These are phyloP conservation scores for Termitomyces sp. DNA, from an alignment of 768 basidiomycete genomes.

Conservation along the genomic window DNA sequence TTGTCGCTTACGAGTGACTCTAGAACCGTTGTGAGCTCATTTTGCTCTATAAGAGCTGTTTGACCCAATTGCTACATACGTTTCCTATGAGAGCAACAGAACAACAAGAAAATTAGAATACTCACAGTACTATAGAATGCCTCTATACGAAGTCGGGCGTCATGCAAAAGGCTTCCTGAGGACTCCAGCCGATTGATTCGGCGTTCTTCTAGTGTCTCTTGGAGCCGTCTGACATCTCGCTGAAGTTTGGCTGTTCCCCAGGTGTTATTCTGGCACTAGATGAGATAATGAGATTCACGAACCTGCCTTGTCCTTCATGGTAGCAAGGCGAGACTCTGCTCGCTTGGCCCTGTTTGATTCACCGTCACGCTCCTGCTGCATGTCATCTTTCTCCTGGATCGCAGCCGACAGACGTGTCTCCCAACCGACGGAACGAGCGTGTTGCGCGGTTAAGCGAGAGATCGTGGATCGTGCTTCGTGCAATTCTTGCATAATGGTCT, in stretches of 20 bases:
- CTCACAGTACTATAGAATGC: conserved; percentile 53
- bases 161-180: conserved; percentile 62
- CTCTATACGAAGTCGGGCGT: conserved; percentile 60
- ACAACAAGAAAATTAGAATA: neutral
- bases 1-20: conserved; percentile 87
- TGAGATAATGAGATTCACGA: conserved; percentile 13
- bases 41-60: conserved; percentile 41
- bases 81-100: conserved; percentile 14
- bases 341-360: conserved; percentile 62
- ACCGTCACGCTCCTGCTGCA: conserved; percentile 75
- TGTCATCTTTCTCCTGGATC: conserved; percentile 77
- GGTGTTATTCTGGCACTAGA: conserved; percentile 1
- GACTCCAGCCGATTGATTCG: conserved; percentile 56
- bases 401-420: conserved; percentile 59
- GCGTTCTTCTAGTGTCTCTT: conserved; percentile 57
- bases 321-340: conserved; percentile 61
- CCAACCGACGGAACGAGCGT: conserved; percentile 67
- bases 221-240: conserved; percentile 57
- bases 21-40: conserved; percentile 63
- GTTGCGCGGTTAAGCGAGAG: conserved; percentile 60
- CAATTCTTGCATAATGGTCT: conserved; percentile 66
- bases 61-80: conserved; percentile 32
- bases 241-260: conserved; percentile 57
- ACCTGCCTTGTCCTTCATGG: conserved; percentile 68
- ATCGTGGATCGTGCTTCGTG: conserved; percentile 67